phyloP scores from a whole-genome alignment of 352 stramenopile genomes.

The Phytophthora constricta region DNA sequence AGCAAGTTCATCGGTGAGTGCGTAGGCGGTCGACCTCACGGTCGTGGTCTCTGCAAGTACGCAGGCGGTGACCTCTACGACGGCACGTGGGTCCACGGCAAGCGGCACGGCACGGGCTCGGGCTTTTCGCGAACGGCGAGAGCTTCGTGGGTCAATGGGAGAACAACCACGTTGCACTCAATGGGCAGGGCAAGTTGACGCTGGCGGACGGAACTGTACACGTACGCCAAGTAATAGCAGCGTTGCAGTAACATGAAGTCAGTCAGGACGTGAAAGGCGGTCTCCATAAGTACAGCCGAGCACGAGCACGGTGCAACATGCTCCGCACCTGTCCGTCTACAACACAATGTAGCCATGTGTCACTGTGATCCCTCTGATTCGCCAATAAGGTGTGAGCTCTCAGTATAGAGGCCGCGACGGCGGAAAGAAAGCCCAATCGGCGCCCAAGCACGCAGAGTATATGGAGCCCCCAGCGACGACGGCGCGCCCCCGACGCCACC shows the following conservation, averaged over 20 bases:
- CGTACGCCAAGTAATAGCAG: slow-evolving; percentile 50
- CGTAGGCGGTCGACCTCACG: slow-evolving; percentile 65
- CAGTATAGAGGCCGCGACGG: slow-evolving; percentile 9
- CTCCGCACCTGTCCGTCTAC: too few species aligned
- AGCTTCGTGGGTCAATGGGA: slow-evolving; percentile 81
- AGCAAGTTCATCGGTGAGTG: slow-evolving; percentile 81
- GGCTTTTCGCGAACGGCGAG: slow-evolving; percentile 80
- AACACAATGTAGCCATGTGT: slow-evolving; percentile 1
- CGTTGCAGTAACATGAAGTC: too few species aligned
- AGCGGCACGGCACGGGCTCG: slow-evolving; percentile 72
- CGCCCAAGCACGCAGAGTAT: slow-evolving; percentile 16
- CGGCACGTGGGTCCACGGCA: slow-evolving; percentile 81
- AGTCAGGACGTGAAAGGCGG: too few species aligned
- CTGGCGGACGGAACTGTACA: slow-evolving; percentile 78
- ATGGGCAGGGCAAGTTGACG: slow-evolving; percentile 70
- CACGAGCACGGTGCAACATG: too few species aligned
- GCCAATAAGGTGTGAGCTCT: neutral
- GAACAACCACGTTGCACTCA: slow-evolving; percentile 85
- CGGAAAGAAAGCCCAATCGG: slow-evolving; percentile 8
- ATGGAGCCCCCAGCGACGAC: slow-evolving; percentile 24
- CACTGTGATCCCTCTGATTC: too few species aligned
- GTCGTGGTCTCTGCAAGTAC: slow-evolving; percentile 81
- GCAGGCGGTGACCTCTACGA: slow-evolving; percentile 87
- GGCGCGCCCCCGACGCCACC: neutral
- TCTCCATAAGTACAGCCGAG: too few species aligned